A percentile compares a stretch with the other conserved stretches of the same genome.
These are phyloP conservation scores for Pseudomassariella vexata DNA, from an alignment of 2,329 filamentous ascomycete genomes.

Conservation along the genomic window DNA sequence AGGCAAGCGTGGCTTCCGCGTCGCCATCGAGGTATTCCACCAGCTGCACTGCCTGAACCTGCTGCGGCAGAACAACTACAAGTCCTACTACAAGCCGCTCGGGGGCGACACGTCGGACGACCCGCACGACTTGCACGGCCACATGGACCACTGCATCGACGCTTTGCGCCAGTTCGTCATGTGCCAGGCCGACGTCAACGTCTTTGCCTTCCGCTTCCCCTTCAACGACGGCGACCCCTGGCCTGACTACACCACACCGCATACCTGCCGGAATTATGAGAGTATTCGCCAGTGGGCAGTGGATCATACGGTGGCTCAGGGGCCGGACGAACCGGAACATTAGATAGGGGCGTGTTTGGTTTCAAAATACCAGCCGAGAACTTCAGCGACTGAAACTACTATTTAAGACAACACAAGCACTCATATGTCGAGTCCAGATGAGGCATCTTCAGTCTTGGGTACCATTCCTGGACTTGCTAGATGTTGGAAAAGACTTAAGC, in stretches of 20 bases:
- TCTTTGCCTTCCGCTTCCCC: constrained; percentile 48
- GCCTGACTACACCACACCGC: constrained; percentile 48
- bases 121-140: constrained; percentile 33
- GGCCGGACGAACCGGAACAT: constrained; percentile 23
- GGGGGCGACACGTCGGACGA: constrained; percentile 43
- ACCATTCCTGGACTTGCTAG: too few species aligned
- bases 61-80: constrained; percentile 40
- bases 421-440: too few species aligned
- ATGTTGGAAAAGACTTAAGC: too few species aligned
- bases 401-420: too few species aligned
- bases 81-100: constrained; percentile 39
- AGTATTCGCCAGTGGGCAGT: constrained; percentile 45
- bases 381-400: too few species aligned
- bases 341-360: too few species aligned
- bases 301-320: constrained; percentile 38
- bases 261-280: constrained; percentile 50
- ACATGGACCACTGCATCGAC: constrained; percentile 50
- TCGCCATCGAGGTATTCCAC: constrained; percentile 53
- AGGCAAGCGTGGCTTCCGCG: constrained; percentile 53
- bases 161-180: constrained; percentile 46
- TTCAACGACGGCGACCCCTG: constrained; percentile 41
- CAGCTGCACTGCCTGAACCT: constrained; percentile 47
- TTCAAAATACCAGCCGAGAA: too few species aligned
- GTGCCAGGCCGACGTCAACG: constrained; percentile 48
- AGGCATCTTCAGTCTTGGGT: too few species aligned